A percentile compares a stretch with the other conserved stretches of the same genome.
These are phyloP conservation scores for Colletotrichum sp. DNA, from an alignment of 2,329 filamentous ascomycete species.

Conservation along the genomic window DNA sequence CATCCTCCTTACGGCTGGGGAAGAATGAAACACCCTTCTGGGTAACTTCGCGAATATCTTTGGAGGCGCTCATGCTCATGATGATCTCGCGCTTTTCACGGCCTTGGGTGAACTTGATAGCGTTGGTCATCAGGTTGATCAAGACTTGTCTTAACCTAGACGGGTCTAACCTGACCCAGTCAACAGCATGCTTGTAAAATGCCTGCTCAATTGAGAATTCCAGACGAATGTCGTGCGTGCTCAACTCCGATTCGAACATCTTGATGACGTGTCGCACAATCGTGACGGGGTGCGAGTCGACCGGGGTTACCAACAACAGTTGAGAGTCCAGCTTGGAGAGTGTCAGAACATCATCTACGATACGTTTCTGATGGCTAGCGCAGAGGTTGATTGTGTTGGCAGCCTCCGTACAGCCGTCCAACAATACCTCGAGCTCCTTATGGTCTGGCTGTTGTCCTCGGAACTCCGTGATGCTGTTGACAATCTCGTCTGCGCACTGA, in stretches of 20 bases:
- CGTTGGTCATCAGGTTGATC: conserved; percentile 76
- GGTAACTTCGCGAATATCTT: conserved; percentile 47
- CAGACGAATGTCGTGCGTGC: conserved; percentile 74
- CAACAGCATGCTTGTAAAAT: conserved; percentile 66
- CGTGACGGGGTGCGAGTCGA: conserved; percentile 71
- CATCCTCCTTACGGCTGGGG: conserved; percentile 45
- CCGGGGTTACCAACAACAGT: conserved; percentile 71
- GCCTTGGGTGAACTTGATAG: conserved; percentile 69
- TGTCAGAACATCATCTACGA: conserved; percentile 71
- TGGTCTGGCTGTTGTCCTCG: conserved; percentile 32
- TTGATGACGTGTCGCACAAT: conserved; percentile 74
- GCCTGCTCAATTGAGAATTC: conserved; percentile 72
- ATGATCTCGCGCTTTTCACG: conserved; percentile 64
- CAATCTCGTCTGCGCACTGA: conserved; percentile 78
- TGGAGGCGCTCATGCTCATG: conserved; percentile 69
- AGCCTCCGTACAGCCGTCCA: conserved; percentile 70
- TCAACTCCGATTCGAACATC: conserved; percentile 80
- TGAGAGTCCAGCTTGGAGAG: conserved; percentile 75
- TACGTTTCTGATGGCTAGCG: conserved; percentile 78
- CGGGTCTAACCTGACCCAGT: conserved; percentile 78
- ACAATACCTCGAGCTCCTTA: conserved; percentile 49
- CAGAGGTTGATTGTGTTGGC: conserved; percentile 84
- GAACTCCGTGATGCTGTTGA: conserved; percentile 51
- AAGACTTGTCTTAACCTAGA: conserved; percentile 76
- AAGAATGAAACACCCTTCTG: conserved; percentile 51